These are phyloP conservation scores for Incumbomyces delicatus DNA, from an alignment of 2,329 filamentous ascomycete genomes.

Conservation along the genomic window DNA sequence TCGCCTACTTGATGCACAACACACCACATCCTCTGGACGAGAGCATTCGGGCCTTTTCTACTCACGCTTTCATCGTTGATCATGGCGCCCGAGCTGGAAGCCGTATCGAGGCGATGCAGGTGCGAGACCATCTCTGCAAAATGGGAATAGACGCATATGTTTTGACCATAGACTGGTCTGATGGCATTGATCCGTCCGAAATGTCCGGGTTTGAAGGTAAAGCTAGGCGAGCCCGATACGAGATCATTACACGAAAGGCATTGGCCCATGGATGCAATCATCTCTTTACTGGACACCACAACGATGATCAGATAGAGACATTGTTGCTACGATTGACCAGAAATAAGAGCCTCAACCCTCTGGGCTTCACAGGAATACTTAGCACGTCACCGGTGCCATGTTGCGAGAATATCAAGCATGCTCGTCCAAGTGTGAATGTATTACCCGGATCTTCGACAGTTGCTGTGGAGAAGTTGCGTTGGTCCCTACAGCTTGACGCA, in stretches of 20 bases:
- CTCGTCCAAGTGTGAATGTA: constrained; percentile 1
- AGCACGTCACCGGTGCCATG: constrained; percentile 12
- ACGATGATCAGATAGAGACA: constrained; percentile 86
- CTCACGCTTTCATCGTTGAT: constrained; percentile 50
- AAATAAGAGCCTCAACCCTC: constrained; percentile 9
- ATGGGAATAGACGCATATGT: constrained; percentile 33
- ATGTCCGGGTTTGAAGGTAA: constrained; percentile 63
- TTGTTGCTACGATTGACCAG: constrained; percentile 63
- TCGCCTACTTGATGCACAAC: constrained; percentile 62
- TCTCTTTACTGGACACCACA: constrained; percentile 74
- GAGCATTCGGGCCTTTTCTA: constrained; percentile 26
- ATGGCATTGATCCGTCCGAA: constrained; percentile 28
- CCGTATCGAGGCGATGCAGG: constrained; percentile 43
- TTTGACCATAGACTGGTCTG: constrained; percentile 45
- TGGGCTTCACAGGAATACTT: constrained; percentile 16
- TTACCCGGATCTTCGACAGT: constrained; percentile 5
- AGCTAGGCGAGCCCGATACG: constrained; percentile 67
- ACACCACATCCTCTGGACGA: constrained; percentile 23
- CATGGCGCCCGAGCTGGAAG: constrained; percentile 50
- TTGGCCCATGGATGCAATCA: constrained; percentile 41
- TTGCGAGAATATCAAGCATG: constrained; percentile 15
- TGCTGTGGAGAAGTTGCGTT: constrained; percentile 7
- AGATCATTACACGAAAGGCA: constrained; percentile 55
- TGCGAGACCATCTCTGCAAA: constrained; percentile 35
- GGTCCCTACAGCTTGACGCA: constrained; percentile 12